phyloP scores from a whole-genome alignment of 1,139 yeast species.

The Suhomyces choctaworum region DNA sequence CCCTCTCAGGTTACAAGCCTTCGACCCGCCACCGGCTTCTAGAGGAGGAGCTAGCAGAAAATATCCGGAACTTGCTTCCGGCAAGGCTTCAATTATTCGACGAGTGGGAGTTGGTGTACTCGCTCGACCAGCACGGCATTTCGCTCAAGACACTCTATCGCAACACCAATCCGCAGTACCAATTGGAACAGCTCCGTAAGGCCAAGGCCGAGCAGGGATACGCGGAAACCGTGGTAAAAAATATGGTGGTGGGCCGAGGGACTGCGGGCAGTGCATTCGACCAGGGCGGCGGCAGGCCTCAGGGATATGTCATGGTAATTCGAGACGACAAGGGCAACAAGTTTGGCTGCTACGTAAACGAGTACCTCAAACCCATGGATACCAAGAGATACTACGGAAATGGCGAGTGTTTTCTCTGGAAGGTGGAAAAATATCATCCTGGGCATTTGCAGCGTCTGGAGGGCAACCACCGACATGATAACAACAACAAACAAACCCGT shows the following conservation, averaged over 20 bases:
- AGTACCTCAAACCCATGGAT: constrained; percentile 67
- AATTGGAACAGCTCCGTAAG: constrained; percentile 25
- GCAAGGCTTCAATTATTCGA: constrained; percentile 73
- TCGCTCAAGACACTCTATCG: constrained; percentile 73
- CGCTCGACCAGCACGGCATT: constrained; percentile 90
- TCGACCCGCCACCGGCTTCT: constrained; percentile 60
- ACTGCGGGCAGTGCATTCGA: constrained; percentile 18
- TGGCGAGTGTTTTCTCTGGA: constrained; percentile 95
- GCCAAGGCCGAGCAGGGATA: constrained; percentile 33
- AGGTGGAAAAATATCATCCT: constrained; percentile 42
- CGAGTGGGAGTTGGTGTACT: constrained; percentile 76
- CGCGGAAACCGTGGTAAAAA: constrained; percentile 37
- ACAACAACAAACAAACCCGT: neutral
- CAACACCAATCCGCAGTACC: constrained; percentile 37
- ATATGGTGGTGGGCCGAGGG: constrained; percentile 32
- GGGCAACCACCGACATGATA: constrained; percentile 14
- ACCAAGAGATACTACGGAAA: constrained; percentile 82
- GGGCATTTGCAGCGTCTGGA: constrained; percentile 11
- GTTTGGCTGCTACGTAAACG: constrained; percentile 87
- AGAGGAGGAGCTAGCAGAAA: constrained; percentile 63
- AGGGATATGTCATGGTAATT: constrained; percentile 72
- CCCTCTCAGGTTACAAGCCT: constrained; percentile 54
- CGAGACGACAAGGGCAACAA: constrained; percentile 60
- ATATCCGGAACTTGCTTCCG: constrained; percentile 72
- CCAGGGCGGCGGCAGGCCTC: constrained; percentile 28